Evolutionary conservation across 2,329 filamentous ascomycete genomes (phyloP), one percentile per base, ranked within the genome.

Genomic region (Decorospora gaudefroyi): DNA sequence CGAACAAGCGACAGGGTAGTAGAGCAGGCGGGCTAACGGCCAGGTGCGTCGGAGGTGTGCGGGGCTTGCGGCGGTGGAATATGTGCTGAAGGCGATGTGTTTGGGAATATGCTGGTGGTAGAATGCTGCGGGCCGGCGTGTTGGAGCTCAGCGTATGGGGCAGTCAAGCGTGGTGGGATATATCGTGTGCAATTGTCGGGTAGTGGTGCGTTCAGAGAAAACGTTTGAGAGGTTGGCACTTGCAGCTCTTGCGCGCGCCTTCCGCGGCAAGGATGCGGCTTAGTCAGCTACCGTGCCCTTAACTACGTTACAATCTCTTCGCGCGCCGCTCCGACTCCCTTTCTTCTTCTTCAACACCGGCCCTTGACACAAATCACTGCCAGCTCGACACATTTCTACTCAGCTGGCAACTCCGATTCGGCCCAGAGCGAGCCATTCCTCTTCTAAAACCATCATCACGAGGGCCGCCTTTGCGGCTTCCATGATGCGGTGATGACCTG

Each of bases 391-490:
- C 57, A 59, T 67, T n/a, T 62, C 67, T 61, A 83, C 78, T 81
- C 79, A 77, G 77, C 80, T 86, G 82, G 77, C 78, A 81, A 85
- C 77, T 86, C 82, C 81, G 82, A 69, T 82, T 79, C 72, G 80
- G 85, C 86, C 85, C 74, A 88, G 85, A 89, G 73, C 64, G 76
- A 78, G 64, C 65, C 64, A 72, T 70, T n/a, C 79, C 84, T 80
- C 81, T 82, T 85, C 76, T 86, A 89, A 89, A 89, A 89, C 86
- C 85, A 85, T 88, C 80, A 81, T 83, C 80, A 83, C 82, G 85
- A 89, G 82, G 81, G 81, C 75, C 77, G 73, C 74, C 69, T 71
- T 72, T 65, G 75, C 69, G 75, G 78, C 77, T 76, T 76, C 76
- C 83, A 85, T 80, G 83, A 86, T 76, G 70, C 74, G 80, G 73